These are phyloP conservation scores for Geosmithia putterillii DNA, from an alignment of 2,329 filamentous ascomycete species.

Conservation along the genomic window DNA sequence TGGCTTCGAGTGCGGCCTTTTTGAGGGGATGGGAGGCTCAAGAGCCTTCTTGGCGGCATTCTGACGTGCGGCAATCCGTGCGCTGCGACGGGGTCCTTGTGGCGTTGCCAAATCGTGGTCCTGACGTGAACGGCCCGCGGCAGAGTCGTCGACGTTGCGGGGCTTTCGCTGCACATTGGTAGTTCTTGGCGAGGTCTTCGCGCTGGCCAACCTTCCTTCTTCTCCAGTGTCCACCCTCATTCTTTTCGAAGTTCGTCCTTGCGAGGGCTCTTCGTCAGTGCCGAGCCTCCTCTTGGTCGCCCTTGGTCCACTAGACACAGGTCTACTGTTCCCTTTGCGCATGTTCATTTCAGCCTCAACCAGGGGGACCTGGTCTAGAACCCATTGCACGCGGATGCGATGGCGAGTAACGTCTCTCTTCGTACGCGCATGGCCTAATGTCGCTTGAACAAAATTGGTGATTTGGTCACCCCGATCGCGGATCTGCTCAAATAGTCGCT, in stretches of 20 bases:
- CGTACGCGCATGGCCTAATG: slow-evolving; percentile 1
- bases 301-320: not conserved
- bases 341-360: slow-evolving; percentile 12
- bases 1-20: not conserved
- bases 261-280: not conserved
- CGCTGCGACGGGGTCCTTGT: not conserved
- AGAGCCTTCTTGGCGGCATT: not conserved
- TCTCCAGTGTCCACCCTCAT: not conserved
- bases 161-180: not conserved
- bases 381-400: slow-evolving; percentile 11
- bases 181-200: not conserved
- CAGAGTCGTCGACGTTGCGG: not conserved
- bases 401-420: slow-evolving; percentile 8
- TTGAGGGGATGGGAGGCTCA: not conserved
- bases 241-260: not conserved
- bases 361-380: slow-evolving; percentile 13
- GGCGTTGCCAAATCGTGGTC: not conserved
- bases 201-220: not conserved
- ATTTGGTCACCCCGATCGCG: not conserved
- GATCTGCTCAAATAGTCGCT: not conserved
- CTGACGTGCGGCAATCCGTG: not conserved
- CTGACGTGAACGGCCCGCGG: not conserved
- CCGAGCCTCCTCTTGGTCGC: not conserved
- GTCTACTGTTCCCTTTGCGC: not conserved
- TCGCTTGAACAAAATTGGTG: not conserved